Evolutionary conservation across 495 filamentous ascomycete species (phyloP).

Genomic region (Penicillium lividum): DNA sequence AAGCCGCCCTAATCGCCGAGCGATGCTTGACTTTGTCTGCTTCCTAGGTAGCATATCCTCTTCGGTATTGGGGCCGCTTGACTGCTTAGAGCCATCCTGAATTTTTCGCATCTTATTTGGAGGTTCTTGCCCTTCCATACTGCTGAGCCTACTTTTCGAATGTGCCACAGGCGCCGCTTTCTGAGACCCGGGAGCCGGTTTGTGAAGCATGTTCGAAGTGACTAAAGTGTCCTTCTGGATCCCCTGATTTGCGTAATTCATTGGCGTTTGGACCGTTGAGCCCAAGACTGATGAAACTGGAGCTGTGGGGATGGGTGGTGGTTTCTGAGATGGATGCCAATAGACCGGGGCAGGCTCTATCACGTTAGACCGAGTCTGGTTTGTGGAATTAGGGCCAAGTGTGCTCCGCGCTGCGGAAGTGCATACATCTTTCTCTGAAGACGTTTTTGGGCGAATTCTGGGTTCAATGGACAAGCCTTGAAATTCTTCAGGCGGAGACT

Average conservation of each 20-base stretch:
- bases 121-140: not conserved
- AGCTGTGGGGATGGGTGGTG: not conserved
- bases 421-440: not conserved
- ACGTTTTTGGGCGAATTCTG: too few species aligned
- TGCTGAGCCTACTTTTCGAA: not conserved
- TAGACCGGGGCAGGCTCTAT: not conserved
- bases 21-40: not conserved
- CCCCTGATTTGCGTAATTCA: too few species aligned
- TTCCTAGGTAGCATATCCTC: not conserved
- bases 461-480: not conserved
- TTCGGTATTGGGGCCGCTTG: not conserved
- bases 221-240: too few species aligned
- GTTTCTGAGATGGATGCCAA: not conserved
- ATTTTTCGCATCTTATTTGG: slow-evolving; percentile 7
- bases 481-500: not conserved
- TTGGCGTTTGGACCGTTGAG: too few species aligned
- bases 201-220: too few species aligned
- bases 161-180: not conserved
- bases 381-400: not conserved
- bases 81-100: slow-evolving; percentile 8
- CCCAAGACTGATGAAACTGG: not conserved
- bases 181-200: too few species aligned
- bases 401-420: not conserved
- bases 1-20: not conserved
- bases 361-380: not conserved